phyloP scores from a whole-genome alignment of 345 rosid genomes.

The Eucalyptus decipiens region DNA sequence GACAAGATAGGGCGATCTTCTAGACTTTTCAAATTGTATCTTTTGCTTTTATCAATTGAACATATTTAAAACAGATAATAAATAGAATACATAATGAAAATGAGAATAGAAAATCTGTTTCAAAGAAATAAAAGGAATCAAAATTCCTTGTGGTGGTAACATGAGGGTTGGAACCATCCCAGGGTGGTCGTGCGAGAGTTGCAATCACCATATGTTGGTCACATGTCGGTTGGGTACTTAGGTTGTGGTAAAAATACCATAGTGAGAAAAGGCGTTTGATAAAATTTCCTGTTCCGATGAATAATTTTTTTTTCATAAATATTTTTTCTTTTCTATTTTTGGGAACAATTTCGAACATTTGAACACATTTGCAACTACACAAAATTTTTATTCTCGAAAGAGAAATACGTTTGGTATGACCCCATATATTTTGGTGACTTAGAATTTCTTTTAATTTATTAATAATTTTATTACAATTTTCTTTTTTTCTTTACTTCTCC shows the following conservation, averaged over 20 bases:
- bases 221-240: not conserved
- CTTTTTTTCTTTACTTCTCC: too few species aligned
- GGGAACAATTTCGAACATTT: fast-evolving
- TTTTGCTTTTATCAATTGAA: not conserved
- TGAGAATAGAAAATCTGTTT: not conserved
- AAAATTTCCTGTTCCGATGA: fast-evolving
- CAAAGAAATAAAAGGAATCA: not conserved
- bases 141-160: not conserved
- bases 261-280: fast-evolving
- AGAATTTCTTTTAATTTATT: too few species aligned
- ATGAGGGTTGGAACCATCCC: not conserved
- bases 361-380: too few species aligned
- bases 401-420: too few species aligned
- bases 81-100: not conserved
- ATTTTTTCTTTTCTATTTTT: fast-evolving
- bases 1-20: not conserved
- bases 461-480: too few species aligned
- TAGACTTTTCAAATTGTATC: not conserved
- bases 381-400: fast-evolving
- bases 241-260: not conserved
- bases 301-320: too few species aligned
- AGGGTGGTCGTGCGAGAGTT: not conserved
- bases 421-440: too few species aligned
- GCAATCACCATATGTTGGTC: not conserved
- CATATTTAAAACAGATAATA: not conserved